Conservation (phyloP, 768 basidiomycete genomes). For the Lactifluus pinguis region DNA sequence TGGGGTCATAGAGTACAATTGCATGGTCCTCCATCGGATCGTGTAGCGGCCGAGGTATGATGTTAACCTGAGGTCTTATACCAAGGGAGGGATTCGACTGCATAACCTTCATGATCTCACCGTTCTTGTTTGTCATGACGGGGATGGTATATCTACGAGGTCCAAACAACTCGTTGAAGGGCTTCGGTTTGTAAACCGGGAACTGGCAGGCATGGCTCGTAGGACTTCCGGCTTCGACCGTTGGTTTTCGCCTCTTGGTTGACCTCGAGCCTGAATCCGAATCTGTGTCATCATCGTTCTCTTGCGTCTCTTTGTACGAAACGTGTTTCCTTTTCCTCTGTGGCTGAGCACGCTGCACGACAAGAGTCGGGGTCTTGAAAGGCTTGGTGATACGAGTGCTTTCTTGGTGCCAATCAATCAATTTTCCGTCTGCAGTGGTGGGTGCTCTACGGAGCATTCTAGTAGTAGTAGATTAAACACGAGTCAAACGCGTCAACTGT, state of each 20-base stretch:
- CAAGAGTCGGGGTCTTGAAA: conserved; percentile 63
- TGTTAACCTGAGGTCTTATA: conserved; percentile 65
- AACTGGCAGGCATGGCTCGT: conserved; percentile 48
- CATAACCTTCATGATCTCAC: conserved; percentile 45
- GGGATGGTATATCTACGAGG: conserved; percentile 74
- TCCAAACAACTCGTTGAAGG: conserved; percentile 45
- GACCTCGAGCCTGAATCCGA: conserved; percentile 42
- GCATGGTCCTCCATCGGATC: conserved; percentile 98
- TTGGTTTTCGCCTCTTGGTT: conserved; percentile 57
- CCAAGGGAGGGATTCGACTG: conserved; percentile 74
- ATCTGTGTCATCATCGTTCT: conserved; percentile 44
- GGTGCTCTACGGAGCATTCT: conserved; percentile 65
- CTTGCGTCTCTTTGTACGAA: conserved; percentile 67
- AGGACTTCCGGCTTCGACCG: conserved; percentile 55
- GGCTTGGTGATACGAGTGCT: conserved; percentile 68
- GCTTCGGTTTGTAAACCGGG: conserved; percentile 76
- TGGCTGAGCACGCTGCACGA: conserved; percentile 48
- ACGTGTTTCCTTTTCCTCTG: conserved; percentile 81
- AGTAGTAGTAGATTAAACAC: neutral
- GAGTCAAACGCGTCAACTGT: neutral
- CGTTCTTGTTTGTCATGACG: conserved; percentile 62
- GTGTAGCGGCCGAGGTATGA: conserved; percentile 87
- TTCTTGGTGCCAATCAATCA: conserved; percentile 59
- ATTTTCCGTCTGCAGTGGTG: conserved; percentile 59
- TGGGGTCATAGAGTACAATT: conserved; percentile 95